Evolutionary conservation across 106 monocot genomes (phyloP), one percentile per base, ranked within the genome.

Genomic region (Acanthochlamys bracteata): DNA sequence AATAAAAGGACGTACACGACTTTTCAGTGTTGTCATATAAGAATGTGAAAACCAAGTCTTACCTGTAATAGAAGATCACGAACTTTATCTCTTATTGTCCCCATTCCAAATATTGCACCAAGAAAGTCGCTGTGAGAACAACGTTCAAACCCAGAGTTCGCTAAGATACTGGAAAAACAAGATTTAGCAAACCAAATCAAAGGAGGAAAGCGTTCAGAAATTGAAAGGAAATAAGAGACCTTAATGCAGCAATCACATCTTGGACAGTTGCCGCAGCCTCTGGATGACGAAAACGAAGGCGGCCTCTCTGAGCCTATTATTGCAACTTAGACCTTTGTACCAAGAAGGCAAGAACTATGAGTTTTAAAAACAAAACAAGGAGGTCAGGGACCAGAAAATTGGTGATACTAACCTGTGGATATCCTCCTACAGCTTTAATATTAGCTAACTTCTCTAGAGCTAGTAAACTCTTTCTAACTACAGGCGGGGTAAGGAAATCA

Each of bases 101-200:
- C 91, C 45, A 83, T 85, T 42, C 85, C 81, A 53, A 98, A 80
- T 66, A 98, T 85, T 26, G 96, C 75, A 13, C 96, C 96, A 64
- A 98, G 96, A 72, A 98, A 98, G 72, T 92, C 91, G 46, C 96
- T 91, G 75, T 92, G 96, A 70, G 88, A 79, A 73, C 83, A 98
- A 39, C 78, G 66, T 56, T 81, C 82, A 64, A 91, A 98, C 49
- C 79, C 77, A 68, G 91, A 98, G 72, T 98, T 98, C 54, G 91
- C 96, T 71, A 83, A 75, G 42, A 98, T 92, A 56, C 96, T 98
- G 79, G 47, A 73, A 8, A 66, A 24, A 43, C 13, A 33, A 71
- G 27, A 39, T 69, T 78, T 52, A 79, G 77, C 41, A 14, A 72
- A 75, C n/a, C 24, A 72, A 65, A 52, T 42, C 58, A 72, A 75